Evolutionary conservation across 352 stramenopile genomes (phyloP).

Genomic region (Phytopythium mirpurense): DNA sequence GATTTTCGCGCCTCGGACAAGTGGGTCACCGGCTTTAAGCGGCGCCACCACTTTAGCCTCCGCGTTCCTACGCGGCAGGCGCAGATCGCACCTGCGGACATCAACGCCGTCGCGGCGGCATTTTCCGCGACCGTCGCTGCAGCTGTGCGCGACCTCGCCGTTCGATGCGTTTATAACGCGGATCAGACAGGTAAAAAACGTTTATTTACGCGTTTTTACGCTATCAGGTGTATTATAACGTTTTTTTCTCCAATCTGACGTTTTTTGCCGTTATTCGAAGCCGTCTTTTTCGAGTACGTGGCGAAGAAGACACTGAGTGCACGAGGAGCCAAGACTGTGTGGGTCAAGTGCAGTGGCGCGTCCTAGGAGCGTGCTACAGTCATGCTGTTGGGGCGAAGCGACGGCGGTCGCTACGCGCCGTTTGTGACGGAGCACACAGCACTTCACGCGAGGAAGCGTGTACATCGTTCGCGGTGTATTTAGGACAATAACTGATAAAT

Average conservation of each 20-base stretch:
- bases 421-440: too few relatives aligned
- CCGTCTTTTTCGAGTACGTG: constrained; percentile 5
- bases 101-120: not conserved
- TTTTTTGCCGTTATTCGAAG: not conserved
- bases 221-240: not conserved
- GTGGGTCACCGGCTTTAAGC: constrained; percentile 1
- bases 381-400: not conserved
- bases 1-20: not conserved
- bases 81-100: not conserved
- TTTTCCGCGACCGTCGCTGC: not conserved
- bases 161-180: not conserved
- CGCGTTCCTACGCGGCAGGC: not conserved
- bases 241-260: not conserved
- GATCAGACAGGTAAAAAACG: constrained; percentile 5
- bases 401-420: not conserved
- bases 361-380: not conserved
- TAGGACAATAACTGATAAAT: too few relatives aligned
- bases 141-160: not conserved
- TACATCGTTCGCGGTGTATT: too few relatives aligned
- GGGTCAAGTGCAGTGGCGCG: constrained; percentile 1
- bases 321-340: not conserved
- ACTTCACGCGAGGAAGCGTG: too few relatives aligned
- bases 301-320: constrained; percentile 1
- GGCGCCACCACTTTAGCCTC: not conserved
- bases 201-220: too few relatives aligned